phyloP scores from a whole-genome alignment of 2,329 filamentous ascomycete genomes.

The Apiospora malaysiana region DNA sequence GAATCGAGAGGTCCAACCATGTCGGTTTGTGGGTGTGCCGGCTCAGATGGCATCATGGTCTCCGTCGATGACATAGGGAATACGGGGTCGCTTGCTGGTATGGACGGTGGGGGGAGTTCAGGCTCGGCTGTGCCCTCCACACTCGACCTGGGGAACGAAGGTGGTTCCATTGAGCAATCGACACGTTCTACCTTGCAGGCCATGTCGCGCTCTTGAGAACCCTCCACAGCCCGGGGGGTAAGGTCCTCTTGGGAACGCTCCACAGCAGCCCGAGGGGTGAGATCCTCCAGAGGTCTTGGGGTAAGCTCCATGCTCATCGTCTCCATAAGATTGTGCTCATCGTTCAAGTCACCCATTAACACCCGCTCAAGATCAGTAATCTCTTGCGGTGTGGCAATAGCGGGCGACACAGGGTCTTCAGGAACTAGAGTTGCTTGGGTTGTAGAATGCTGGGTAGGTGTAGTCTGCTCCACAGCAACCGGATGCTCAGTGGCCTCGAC shows the following conservation, averaged over 20 bases:
- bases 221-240: slow-evolving; percentile 21
- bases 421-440: background rate
- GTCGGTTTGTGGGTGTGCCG: slow-evolving; percentile 52
- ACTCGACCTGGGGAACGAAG: slow-evolving; percentile 28
- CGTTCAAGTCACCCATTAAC: slow-evolving; percentile 29
- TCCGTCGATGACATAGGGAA: slow-evolving; percentile 31
- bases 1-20: slow-evolving; percentile 37
- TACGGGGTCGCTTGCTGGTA: slow-evolving; percentile 56
- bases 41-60: slow-evolving; percentile 44
- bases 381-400: slow-evolving; percentile 19
- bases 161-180: slow-evolving; percentile 31
- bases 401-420: background rate
- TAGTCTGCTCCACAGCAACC: background rate
- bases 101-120: slow-evolving; percentile 37
- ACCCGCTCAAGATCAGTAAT: slow-evolving; percentile 31
- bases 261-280: slow-evolving; percentile 2
- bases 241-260: slow-evolving; percentile 24
- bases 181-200: background rate
- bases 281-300: background rate
- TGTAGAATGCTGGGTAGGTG: slow-evolving; percentile 1
- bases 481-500: background rate
- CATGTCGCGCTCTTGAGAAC: slow-evolving; percentile 20
- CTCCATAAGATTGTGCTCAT: slow-evolving; percentile 32
- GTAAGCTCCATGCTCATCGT: slow-evolving; percentile 24
- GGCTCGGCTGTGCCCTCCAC: slow-evolving; percentile 34